Evolutionary conservation across 768 basidiomycete genomes (phyloP).

Genomic region (Xerocomellus intermedius): DNA sequence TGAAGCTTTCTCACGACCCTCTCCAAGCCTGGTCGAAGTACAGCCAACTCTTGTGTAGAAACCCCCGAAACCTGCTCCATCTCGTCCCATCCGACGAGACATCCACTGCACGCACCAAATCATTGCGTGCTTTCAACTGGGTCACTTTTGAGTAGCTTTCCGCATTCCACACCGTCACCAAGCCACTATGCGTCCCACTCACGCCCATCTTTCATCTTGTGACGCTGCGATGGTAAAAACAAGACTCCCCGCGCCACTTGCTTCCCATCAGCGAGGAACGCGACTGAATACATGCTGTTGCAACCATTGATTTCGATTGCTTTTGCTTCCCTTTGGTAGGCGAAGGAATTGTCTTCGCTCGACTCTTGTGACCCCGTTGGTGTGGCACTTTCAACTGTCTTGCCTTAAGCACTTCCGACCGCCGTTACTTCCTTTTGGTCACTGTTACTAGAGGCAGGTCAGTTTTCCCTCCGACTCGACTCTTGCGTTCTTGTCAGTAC

Average conservation of each 20-base stretch:
- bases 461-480: too few relatives aligned
- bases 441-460: too few relatives aligned
- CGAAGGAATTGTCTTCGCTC: not conserved
- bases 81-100: not conserved
- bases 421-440: too few relatives aligned
- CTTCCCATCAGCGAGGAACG: too few relatives aligned
- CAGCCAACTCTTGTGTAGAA: not conserved
- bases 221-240: not conserved
- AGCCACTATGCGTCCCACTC: not conserved
- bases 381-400: not conserved
- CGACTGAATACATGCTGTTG: too few relatives aligned
- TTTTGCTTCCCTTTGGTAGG: not conserved
- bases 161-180: not conserved
- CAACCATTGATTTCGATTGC: not conserved
- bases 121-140: not conserved
- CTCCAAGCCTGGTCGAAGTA: not conserved
- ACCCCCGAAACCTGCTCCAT: not conserved
- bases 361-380: not conserved
- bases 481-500: too few relatives aligned
- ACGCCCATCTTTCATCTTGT: not conserved
- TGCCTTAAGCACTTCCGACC: not conserved
- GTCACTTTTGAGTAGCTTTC: not conserved
- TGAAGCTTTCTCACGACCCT: conserved; percentile 5
- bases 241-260: too few relatives aligned
- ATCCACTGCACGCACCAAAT: not conserved